phyloP scores from a whole-genome alignment of 1,139 yeast genomes.

The Candida sp. region DNA sequence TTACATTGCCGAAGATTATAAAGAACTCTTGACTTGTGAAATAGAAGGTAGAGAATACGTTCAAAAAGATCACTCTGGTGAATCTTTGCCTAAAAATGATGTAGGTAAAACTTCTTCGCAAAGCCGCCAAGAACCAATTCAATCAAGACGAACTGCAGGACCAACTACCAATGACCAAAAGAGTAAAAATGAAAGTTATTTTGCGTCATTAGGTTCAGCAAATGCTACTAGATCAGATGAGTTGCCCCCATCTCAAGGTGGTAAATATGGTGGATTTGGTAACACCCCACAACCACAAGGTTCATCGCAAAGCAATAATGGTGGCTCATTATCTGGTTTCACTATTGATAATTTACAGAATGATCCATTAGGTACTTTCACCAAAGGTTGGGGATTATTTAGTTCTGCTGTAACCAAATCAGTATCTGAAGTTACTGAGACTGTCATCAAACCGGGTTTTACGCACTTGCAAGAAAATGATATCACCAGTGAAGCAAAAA shows the following conservation, averaged over 20 bases:
- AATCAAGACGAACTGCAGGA: constrained; percentile 37
- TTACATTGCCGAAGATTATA: constrained; percentile 91
- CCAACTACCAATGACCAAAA: constrained; percentile 43
- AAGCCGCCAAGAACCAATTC: constrained; percentile 29
- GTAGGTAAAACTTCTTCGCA: constrained; percentile 16
- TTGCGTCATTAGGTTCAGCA: constrained; percentile 71
- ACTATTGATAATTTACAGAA: constrained; percentile 73
- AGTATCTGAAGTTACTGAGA: constrained; percentile 79
- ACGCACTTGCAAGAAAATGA: constrained; percentile 81
- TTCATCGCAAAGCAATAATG: constrained; percentile 8
- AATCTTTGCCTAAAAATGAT: constrained; percentile 33
- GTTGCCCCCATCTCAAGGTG: constrained; percentile 93
- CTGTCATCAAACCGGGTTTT: constrained; percentile 86
- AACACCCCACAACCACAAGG: constrained; percentile 56
- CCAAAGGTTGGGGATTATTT: constrained; percentile 94
- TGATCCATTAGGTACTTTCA: constrained; percentile 86
- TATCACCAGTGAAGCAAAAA: constrained; percentile 71
- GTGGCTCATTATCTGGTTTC: constrained; percentile 48
- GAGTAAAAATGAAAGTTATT: constrained; percentile 72
- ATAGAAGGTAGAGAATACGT: constrained; percentile 73
- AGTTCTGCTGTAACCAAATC: constrained; percentile 81
- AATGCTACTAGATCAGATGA: constrained; percentile 74
- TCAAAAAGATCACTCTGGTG: constrained; percentile 61
- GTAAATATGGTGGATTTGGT: constrained; percentile 90
- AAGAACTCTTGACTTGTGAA: constrained; percentile 71